These are phyloP conservation scores for Gynandropsis gynandra DNA, from an alignment of 345 rosid genomes.

Conservation along the genomic window DNA sequence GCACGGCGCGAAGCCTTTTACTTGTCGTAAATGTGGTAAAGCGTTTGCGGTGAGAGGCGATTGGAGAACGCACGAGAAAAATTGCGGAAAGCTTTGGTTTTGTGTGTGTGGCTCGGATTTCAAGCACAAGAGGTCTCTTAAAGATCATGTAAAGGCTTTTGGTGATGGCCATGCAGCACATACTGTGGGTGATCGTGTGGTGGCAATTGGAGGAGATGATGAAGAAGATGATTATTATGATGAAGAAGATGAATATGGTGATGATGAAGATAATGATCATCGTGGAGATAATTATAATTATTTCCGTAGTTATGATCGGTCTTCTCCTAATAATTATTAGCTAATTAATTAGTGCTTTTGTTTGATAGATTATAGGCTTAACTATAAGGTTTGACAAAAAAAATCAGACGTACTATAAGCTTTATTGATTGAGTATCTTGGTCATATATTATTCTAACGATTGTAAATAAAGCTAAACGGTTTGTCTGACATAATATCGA, in stretches of 20 bases:
- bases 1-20: conserved; percentile 68
- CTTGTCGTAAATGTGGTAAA: conserved; percentile 79
- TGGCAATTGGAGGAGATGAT: conserved; percentile 20
- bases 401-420: neutral
- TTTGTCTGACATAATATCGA: too few species aligned
- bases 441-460: neutral
- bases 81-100: conserved; percentile 95
- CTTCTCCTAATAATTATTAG: conserved; percentile 16
- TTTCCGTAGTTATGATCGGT: conserved; percentile 21
- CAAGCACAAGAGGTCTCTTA: conserved; percentile 94
- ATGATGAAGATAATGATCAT: conserved; percentile 8
- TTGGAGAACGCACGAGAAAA: conserved; percentile 98
- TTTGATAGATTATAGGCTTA: conserved; percentile 20
- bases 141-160: conserved; percentile 91
- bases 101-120: conserved; percentile 97
- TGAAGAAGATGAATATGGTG: conserved; percentile 17
- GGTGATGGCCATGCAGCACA: conserved; percentile 91
- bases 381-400: neutral
- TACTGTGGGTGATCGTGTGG: conserved; percentile 34
- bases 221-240: conserved; percentile 23
- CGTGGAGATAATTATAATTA: conserved; percentile 17
- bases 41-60: conserved; percentile 93
- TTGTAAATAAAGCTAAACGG: neutral
- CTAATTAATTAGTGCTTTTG: neutral
- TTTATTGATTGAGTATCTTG: neutral